Conservation (phyloP, 805 yeast species). For the Yarrowia deformans region DNA sequence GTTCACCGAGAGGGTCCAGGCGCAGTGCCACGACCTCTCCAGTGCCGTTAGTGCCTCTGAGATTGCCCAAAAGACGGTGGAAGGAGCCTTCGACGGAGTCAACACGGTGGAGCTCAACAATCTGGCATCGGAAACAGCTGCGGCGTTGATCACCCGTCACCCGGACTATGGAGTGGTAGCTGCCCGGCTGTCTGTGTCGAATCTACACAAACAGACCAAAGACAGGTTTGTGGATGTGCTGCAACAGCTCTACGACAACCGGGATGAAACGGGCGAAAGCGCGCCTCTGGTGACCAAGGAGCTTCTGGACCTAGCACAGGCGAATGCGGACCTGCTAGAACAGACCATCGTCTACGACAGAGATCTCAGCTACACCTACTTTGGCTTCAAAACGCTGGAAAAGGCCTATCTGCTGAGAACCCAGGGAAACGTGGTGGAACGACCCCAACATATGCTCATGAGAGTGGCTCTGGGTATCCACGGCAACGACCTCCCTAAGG, state of each 20-base stretch:
- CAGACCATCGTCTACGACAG: slow-evolving; percentile 70
- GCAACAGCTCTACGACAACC: slow-evolving; percentile 67
- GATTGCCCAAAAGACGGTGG: slow-evolving; percentile 35
- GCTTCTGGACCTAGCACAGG: slow-evolving; percentile 62
- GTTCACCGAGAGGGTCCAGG: slow-evolving; percentile 91
- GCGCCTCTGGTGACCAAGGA: slow-evolving; percentile 70
- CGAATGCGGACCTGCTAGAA: slow-evolving; percentile 66
- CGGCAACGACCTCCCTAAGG: slow-evolving; percentile 64
- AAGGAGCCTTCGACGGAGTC: slow-evolving; percentile 92
- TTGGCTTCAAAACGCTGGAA: slow-evolving; percentile 87
- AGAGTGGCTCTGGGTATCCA: slow-evolving; percentile 92
- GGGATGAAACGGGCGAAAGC: slow-evolving; percentile 69
- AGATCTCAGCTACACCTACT: slow-evolving; percentile 75
- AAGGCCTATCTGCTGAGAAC: slow-evolving; percentile 75
- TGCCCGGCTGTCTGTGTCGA: slow-evolving; percentile 88
- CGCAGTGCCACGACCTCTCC: slow-evolving; percentile 85
- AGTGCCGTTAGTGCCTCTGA: neutral
- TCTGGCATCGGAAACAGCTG: slow-evolving; percentile 89
- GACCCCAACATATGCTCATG: slow-evolving; percentile 87
- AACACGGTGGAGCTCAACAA: slow-evolving; percentile 77
- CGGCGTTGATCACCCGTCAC: slow-evolving; percentile 92
- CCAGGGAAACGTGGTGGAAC: slow-evolving; percentile 68
- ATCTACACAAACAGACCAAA: slow-evolving; percentile 86
- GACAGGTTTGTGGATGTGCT: slow-evolving; percentile 77
- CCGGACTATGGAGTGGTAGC: slow-evolving; percentile 88